phyloP scores from a whole-genome alignment of 768 basidiomycete species.

The Termitomyces sp. region DNA sequence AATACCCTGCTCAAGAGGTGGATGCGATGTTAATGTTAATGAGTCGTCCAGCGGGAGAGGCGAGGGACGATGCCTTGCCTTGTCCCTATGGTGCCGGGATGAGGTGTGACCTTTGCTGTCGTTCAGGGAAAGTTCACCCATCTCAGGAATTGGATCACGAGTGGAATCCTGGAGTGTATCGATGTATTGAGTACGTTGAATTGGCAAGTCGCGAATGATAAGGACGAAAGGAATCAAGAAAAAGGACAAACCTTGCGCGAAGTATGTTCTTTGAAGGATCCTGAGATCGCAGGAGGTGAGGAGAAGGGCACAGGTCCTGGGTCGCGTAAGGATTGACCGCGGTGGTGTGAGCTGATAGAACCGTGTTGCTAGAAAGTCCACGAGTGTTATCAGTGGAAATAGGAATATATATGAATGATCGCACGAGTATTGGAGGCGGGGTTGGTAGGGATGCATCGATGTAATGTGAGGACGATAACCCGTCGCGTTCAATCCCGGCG shows the following conservation, averaged over 20 bases:
- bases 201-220: background rate
- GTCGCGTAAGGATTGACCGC: constrained; percentile 9
- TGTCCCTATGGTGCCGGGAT: constrained; percentile 3
- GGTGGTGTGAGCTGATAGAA: constrained; percentile 3
- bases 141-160: constrained; percentile 3
- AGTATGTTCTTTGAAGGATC: constrained; percentile 2
- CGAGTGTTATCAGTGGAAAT: background rate
- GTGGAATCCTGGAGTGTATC: constrained; percentile 1
- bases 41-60: background rate
- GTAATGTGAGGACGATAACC: constrained; percentile 7
- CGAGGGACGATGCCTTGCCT: constrained; percentile 1
- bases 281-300: constrained; percentile 6
- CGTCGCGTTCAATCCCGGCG: constrained; percentile 5
- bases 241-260: constrained; percentile 9
- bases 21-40: background rate
- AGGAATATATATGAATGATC: background rate
- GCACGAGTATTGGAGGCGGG: constrained; percentile 5
- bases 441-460: constrained; percentile 1
- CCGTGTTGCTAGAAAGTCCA: background rate
- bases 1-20: constrained; percentile 1
- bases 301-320: constrained; percentile 6
- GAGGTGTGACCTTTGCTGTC: constrained; percentile 4
- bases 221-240: background rate
- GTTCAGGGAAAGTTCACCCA: constrained; percentile 4
- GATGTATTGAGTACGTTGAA: background rate